Evolutionary conservation across 345 rosid genomes (phyloP), one percentile per base, ranked within the genome.

Genomic region (Citrus medica): DNA sequence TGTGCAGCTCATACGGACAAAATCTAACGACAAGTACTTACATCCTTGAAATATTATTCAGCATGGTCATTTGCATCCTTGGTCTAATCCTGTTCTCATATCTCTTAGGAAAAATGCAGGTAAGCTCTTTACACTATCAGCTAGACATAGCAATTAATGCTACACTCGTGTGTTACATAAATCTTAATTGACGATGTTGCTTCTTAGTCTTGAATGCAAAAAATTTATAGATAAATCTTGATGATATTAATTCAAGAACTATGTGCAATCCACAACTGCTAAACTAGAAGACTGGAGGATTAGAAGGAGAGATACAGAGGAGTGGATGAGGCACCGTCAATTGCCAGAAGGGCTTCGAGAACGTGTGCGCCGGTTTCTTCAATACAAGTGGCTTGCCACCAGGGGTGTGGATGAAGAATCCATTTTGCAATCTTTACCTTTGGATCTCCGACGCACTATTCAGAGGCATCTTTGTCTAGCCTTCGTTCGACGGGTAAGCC

Each of bases 301-400:
- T 7, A 83, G 85, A 76, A 80, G 97, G 81, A 91, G 93, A 83
- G 98, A 94, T 76, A 92, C 97, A 10, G 98, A 94, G 79, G 98
- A 94, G 83, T 94, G 98, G 98, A 94, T 94, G 96, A 89, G 93
- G 83, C 98, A 92, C 73, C 90, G 98, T 7, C 98, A 90, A 63
- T 84, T 94, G 82, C 98, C 98, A 42, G 82, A 79, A 13, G 92
- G 92, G 61, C 78, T 92, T 73, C 94, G 90, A 78, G 94, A 91
- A 56, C 92, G 98, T 33, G 93, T 92, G 16, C 92, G 97, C 77
- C 89, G 87, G 13, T 94, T 91, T 48, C 92, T 91, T 71, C 97
- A 94, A 61, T 90, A 89, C 84, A 90, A 92, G 84, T 94, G 97
- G 96, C 75, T 90, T 59, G 90, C 94, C 33, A 92, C 94, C 4